Evolutionary conservation across 139 green algal genomes (phyloP), one percentile per base, ranked within the genome.

Genomic region (Tetradesmus obliquus): DNA sequence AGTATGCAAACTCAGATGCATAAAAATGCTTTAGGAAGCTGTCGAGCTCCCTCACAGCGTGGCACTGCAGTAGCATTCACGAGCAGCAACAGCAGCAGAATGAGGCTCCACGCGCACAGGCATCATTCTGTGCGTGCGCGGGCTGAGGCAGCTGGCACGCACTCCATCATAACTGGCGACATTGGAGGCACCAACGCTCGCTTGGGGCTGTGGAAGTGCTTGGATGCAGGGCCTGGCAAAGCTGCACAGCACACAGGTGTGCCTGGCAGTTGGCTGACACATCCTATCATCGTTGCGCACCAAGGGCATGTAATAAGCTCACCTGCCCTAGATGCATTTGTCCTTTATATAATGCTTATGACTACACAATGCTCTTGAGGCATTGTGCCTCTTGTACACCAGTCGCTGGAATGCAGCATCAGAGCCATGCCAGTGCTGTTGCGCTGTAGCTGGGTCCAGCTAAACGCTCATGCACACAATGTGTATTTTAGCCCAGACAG

Each of bases 131-230:
- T 76, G 17, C 66, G 66, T 76, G 66, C 66, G 17, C 66, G 66
- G n/a, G 66, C 66, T 24, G 66, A 76, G 66, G 66, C 66, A 76
- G 66, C 66, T 7, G 66, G 17, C 66, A 82, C n/a, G 24, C 62
- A 58, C 55, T 79, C 55, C 10, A 84, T 92, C 24, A 71, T 92
- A 17, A 89, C 82, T 15, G 98, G 96, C 2, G 98, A 99, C 92
- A 98, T 99, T 80, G 98, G 98, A 7, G 98, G 98, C 22, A 99
- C 98, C 10, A 99, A 99, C 90, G 97, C 97, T 22, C 95, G 98
- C 22, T 95, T 99, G 55, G 95, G 97, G n/a, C 76, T 98, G n/a
- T 98, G 97, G 96, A 87, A 91, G 24, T 90, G 95, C 3, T 24
- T n/a, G 6, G 66, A 76, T 91, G 96, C 72, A 3, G 51, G 4